A percentile compares a stretch with the other conserved stretches of the same genome.
These are phyloP conservation scores for Tolypocladium inflatum DNA, from an alignment of 2,329 filamentous ascomycete genomes.

Conservation along the genomic window DNA sequence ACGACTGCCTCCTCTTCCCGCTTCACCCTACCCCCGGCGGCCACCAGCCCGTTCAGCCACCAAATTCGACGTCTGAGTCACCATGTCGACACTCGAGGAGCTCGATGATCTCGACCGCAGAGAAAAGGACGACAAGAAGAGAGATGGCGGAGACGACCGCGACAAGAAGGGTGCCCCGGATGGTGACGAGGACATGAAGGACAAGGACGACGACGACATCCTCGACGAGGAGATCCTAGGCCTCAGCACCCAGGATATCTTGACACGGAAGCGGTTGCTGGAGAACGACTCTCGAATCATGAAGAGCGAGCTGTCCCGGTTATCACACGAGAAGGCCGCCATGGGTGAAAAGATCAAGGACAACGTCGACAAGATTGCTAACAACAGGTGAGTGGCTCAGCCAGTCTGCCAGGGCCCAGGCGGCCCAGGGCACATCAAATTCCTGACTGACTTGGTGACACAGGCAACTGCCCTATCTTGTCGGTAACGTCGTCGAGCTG, in stretches of 20 bases:
- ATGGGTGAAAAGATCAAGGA: constrained; percentile 99
- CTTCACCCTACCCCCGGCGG: neutral
- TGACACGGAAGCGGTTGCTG: constrained; percentile 79
- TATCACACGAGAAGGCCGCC: constrained; percentile 88
- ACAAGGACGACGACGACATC: constrained; percentile 64
- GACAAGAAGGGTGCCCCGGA: constrained; percentile 40
- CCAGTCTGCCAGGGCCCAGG: too few relatives aligned
- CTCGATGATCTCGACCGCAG: constrained; percentile 81
- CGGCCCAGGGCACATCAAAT: too few relatives aligned
- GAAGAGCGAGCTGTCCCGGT: constrained; percentile 90
- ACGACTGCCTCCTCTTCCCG: neutral
- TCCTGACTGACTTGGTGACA: neutral
- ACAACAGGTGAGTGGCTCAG: constrained; percentile 67
- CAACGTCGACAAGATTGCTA: constrained; percentile 97
- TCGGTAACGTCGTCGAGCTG: constrained; percentile 96
- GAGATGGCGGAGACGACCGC: constrained; percentile 22
- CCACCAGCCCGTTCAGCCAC: neutral
- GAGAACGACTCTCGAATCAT: constrained; percentile 99
- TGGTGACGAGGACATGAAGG: constrained; percentile 85
- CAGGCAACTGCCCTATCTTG: constrained; percentile 94
- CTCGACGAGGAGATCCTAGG: constrained; percentile 90
- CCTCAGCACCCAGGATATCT: constrained; percentile 89
- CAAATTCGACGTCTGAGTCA: constrained; percentile 9
- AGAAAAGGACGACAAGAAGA: constrained; percentile 60
- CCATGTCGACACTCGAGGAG: constrained; percentile 86